These are phyloP conservation scores for Cytospora chrysosperma DNA, from an alignment of 2,329 filamentous ascomycete genomes.

Conservation along the genomic window DNA sequence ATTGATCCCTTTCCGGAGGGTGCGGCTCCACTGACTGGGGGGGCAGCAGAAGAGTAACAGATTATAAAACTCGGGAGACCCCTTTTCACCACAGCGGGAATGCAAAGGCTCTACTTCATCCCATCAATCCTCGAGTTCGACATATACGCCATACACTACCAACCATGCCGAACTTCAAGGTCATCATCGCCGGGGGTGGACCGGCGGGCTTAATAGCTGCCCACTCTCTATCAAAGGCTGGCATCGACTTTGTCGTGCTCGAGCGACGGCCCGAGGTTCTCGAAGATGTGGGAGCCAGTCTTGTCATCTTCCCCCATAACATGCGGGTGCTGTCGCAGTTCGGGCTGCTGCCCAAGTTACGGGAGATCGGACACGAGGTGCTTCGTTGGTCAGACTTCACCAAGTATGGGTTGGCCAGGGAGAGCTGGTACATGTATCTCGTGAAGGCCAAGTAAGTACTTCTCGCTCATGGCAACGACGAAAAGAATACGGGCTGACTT, in stretches of 20 bases:
- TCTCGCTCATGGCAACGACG: neutral
- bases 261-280: conserved; percentile 33
- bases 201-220: conserved; percentile 33
- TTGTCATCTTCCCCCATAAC: conserved; percentile 33
- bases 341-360: conserved; percentile 33
- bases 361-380: conserved; percentile 5
- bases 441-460: neutral
- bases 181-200: conserved; percentile 33
- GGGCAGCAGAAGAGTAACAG: neutral
- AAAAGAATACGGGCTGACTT: neutral
- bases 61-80: neutral
- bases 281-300: conserved; percentile 33
- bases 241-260: conserved; percentile 40
- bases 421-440: neutral
- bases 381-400: conserved; percentile 8
- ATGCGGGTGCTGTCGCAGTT: conserved; percentile 37
- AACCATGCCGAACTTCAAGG: conserved; percentile 26
- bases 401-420: neutral
- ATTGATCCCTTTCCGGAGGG: neutral
- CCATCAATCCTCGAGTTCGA: neutral
- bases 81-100: neutral
- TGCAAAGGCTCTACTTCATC: too few species aligned
- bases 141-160: neutral
- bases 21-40: neutral
- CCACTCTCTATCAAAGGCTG: conserved; percentile 32